A percentile compares a stretch with the other conserved stretches of the same genome.
These are phyloP conservation scores for Vanderwaltozyma yarrowii DNA, from an alignment of 805 yeast genomes.

Conservation along the genomic window DNA sequence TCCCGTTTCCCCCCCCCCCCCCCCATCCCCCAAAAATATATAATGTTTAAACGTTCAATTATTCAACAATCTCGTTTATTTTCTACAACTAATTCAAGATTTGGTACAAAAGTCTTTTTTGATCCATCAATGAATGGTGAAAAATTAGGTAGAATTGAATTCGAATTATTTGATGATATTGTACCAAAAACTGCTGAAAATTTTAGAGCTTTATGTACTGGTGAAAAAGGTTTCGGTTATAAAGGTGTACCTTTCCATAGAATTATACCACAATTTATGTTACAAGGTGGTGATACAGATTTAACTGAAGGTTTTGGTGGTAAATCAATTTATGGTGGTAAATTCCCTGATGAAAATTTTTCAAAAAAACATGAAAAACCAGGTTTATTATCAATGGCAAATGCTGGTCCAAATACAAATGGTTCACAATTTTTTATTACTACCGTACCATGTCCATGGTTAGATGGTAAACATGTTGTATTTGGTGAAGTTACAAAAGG, in stretches of 20 bases:
- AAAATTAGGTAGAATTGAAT: slow-evolving; percentile 29
- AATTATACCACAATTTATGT: slow-evolving; percentile 90
- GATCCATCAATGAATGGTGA: slow-evolving; percentile 48
- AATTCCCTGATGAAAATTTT: slow-evolving; percentile 54
- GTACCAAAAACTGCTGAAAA: slow-evolving; percentile 76
- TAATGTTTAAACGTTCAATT: slow-evolving; percentile 16
- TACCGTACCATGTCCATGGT: slow-evolving; percentile 68
- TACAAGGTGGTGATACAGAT: slow-evolving; percentile 91
- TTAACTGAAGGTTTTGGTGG: slow-evolving; percentile 91
- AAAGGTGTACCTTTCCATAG: slow-evolving; percentile 83
- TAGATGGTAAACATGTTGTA: slow-evolving; percentile 71
- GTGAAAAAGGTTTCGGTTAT: slow-evolving; percentile 85
- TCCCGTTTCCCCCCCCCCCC: too few relatives aligned
- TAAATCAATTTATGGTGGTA: slow-evolving; percentile 68
- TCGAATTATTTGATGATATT: slow-evolving; percentile 28
- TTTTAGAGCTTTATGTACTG: slow-evolving; percentile 75
- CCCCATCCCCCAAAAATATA: not conserved
- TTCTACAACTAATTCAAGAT: slow-evolving; percentile 36
- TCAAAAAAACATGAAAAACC: slow-evolving; percentile 63
- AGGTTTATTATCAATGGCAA: slow-evolving; percentile 85
- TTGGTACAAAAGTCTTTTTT: slow-evolving; percentile 46
- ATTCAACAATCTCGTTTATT: slow-evolving; percentile 35
- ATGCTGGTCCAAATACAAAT: slow-evolving; percentile 87
- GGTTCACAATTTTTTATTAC: slow-evolving; percentile 88
- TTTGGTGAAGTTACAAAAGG: slow-evolving; percentile 69